Percentiles rank a stretch among this genome's conserved stretches.
phyloP scores from a whole-genome alignment of 2,329 filamentous ascomycete genomes.

The Diaporthe capsici region DNA sequence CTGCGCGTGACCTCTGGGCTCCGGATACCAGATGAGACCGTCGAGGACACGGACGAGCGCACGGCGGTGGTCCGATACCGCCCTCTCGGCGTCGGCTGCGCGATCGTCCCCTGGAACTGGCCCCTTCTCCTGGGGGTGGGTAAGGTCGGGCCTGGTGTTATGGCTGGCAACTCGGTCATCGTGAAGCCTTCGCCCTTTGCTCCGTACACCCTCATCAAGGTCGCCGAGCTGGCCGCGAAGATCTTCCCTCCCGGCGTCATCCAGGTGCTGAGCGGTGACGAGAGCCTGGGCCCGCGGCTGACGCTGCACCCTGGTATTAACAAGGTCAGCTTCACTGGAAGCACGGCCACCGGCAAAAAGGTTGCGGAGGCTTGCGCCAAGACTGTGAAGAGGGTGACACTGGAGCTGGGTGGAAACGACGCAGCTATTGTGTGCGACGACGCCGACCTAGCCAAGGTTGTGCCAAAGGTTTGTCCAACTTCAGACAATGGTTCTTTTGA shows the following conservation, averaged over 20 bases:
- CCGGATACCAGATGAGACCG: constrained; percentile 42
- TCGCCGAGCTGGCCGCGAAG: constrained; percentile 69
- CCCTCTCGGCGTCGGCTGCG: constrained; percentile 58
- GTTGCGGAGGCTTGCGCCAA: constrained; percentile 58
- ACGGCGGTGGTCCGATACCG: constrained; percentile 36
- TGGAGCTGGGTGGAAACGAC: constrained; percentile 56
- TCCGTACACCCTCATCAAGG: constrained; percentile 70
- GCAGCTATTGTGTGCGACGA: constrained; percentile 60
- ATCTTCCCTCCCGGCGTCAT: constrained; percentile 75
- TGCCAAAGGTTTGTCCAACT: constrained; percentile 44
- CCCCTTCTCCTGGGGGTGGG: constrained; percentile 36
- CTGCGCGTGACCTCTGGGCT: constrained; percentile 37
- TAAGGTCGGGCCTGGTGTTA: constrained; percentile 69
- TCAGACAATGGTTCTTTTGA: not conserved
- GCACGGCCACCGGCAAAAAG: constrained; percentile 53
- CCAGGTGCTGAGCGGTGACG: constrained; percentile 72
- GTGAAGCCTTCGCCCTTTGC: constrained; percentile 72
- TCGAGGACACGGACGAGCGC: constrained; percentile 36
- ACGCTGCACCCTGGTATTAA: constrained; percentile 71
- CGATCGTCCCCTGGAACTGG: constrained; percentile 66
- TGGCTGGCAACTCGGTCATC: constrained; percentile 66
- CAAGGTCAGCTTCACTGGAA: constrained; percentile 77
- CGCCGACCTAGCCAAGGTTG: constrained; percentile 57
- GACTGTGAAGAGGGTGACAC: constrained; percentile 62
- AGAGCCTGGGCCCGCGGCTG: constrained; percentile 71